These are phyloP conservation scores for Ramaria rubella DNA, from an alignment of 768 basidiomycete genomes.

Conservation along the genomic window DNA sequence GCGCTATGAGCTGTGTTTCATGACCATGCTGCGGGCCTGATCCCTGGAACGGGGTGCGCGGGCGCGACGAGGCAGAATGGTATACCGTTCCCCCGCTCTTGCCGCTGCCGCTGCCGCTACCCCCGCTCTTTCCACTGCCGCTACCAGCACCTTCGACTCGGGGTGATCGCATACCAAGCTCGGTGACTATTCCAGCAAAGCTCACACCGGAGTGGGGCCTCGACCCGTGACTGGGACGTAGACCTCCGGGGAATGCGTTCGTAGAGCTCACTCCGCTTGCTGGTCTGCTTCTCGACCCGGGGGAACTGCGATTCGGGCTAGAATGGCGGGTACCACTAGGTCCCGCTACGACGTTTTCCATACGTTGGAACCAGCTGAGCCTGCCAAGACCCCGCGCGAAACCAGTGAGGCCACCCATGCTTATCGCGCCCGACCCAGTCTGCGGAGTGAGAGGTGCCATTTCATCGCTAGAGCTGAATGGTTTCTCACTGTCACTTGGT, in stretches of 20 bases:
- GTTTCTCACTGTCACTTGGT: not conserved
- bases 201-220: conserved; percentile 6
- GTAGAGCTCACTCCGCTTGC: not conserved
- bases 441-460: conserved; percentile 21
- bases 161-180: conserved; percentile 17
- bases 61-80: conserved; percentile 6
- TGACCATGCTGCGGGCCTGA: not conserved
- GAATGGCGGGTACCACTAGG: conserved; percentile 5
- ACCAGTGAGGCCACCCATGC: conserved; percentile 40
- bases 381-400: conserved; percentile 41
- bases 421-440: conserved; percentile 18
- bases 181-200: not conserved
- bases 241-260: not conserved
- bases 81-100: conserved; percentile 4
- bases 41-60: not conserved
- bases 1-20: no score
- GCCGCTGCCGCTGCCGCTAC: conserved; percentile 6
- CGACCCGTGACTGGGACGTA: not conserved
- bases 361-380: conserved; percentile 53
- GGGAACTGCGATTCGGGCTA: not conserved
- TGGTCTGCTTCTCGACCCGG: not conserved
- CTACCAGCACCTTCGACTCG: conserved; percentile 8
- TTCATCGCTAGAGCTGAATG: no score
- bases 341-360: conserved; percentile 2
- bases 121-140: conserved; percentile 1